Evolutionary conservation across 108 stramenopile genomes (phyloP).

Genomic region (Pseudonitzschia multiseries): DNA sequence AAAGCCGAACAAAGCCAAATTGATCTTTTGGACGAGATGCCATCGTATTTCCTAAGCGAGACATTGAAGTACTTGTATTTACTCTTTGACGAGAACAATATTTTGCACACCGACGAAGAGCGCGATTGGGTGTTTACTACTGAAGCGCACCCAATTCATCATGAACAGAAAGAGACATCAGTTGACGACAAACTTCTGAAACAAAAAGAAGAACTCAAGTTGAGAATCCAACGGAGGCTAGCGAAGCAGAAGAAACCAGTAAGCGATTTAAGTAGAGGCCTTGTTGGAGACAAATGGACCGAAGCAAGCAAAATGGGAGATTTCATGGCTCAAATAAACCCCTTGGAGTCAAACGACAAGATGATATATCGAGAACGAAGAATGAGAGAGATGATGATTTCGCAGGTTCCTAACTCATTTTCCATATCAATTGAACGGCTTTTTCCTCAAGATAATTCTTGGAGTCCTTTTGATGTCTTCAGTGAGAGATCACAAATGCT

Average conservation of each 20-base stretch:
- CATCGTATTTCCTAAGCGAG: constrained; percentile 94
- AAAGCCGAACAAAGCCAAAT: constrained; percentile 21
- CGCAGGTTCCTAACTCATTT: background rate
- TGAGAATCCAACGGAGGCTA: constrained; percentile 9
- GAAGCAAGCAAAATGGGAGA: constrained; percentile 2
- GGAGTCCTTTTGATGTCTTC: constrained; percentile 23
- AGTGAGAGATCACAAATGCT: constrained; percentile 19
- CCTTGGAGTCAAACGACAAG: constrained; percentile 17
- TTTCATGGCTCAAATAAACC: constrained; percentile 17
- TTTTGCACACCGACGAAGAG: constrained; percentile 64
- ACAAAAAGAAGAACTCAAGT: constrained; percentile 14
- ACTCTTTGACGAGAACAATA: constrained; percentile 84
- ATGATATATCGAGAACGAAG: background rate
- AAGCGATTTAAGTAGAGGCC: background rate
- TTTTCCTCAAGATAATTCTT: constrained; percentile 1
- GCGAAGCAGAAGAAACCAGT: background rate
- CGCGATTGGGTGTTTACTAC: constrained; percentile 92
- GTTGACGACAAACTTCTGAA: constrained; percentile 4
- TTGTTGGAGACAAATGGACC: constrained; percentile 33
- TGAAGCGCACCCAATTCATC: constrained; percentile 94
- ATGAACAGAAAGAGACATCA: constrained; percentile 9
- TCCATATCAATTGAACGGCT: constrained; percentile 15
- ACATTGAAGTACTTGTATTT: constrained; percentile 97
- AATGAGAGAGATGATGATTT: background rate
- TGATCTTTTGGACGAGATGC: constrained; percentile 88